Evolutionary conservation across 2,329 filamentous ascomycete species (phyloP).

Genomic region (Dothiorella sarmentorum): DNA sequence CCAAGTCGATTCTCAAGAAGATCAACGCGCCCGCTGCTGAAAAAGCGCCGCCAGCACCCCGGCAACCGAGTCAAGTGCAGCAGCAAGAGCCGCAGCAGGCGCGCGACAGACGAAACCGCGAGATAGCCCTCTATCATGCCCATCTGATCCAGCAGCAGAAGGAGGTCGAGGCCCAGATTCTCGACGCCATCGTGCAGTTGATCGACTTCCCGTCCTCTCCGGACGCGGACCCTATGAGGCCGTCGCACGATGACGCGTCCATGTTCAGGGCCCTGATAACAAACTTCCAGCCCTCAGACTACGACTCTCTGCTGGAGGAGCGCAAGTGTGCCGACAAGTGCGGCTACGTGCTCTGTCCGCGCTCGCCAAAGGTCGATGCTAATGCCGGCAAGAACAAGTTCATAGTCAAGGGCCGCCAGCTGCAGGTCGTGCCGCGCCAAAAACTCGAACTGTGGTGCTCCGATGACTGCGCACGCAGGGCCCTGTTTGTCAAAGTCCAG

Average conservation of each 20-base stretch:
- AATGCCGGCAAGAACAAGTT: constrained; percentile 56
- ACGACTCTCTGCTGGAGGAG: constrained; percentile 83
- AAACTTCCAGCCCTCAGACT: constrained; percentile 81
- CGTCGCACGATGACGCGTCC: constrained; percentile 57
- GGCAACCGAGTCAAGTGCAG: constrained; percentile 23
- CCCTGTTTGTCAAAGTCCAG: constrained; percentile 84
- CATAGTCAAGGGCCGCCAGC: constrained; percentile 55
- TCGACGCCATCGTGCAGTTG: constrained; percentile 68
- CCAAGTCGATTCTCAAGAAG: constrained; percentile 48
- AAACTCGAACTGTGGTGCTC: constrained; percentile 87
- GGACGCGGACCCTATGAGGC: constrained; percentile 49
- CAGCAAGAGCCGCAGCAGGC: constrained; percentile 23
- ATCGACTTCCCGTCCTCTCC: constrained; percentile 59
- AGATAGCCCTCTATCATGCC: constrained; percentile 78
- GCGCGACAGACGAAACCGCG: constrained; percentile 44
- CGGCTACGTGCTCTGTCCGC: constrained; percentile 77
- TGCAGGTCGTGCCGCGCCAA: constrained; percentile 65
- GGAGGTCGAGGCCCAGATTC: constrained; percentile 69
- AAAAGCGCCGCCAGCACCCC: neutral
- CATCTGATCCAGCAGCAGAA: constrained; percentile 78
- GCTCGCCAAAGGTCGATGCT: constrained; percentile 57
- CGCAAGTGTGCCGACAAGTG: constrained; percentile 80
- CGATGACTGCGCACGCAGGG: constrained; percentile 70
- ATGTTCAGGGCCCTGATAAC: constrained; percentile 65
- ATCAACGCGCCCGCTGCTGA: constrained; percentile 20